Conservation (phyloP, 176 grass and related monocot genomes). For the Raddia guianensis region DNA sequence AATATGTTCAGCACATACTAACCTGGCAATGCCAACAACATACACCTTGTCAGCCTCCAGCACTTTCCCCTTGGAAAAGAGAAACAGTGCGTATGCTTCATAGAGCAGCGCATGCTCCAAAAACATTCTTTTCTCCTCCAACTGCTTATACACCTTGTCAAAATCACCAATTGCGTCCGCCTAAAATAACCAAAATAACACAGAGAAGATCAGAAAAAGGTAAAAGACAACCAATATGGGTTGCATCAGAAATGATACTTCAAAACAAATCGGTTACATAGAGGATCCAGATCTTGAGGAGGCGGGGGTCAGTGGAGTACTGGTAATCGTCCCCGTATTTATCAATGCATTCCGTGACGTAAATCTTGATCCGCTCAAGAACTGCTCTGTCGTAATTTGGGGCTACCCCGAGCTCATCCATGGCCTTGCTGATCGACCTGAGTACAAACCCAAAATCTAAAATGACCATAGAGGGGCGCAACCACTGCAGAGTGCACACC, state of each 20-base stretch:
- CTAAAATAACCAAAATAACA: slow-evolving; percentile 47
- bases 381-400: slow-evolving; percentile 16
- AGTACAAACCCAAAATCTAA: slow-evolving; percentile 31
- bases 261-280: slow-evolving; percentile 59
- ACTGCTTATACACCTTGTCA: slow-evolving; percentile 53
- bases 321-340: slow-evolving; percentile 63
- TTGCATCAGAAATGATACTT: slow-evolving; percentile 18
- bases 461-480: too few species aligned
- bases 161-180: slow-evolving; percentile 62
- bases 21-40: slow-evolving; percentile 71
- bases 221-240: not conserved
- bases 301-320: slow-evolving; percentile 67
- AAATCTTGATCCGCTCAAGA: slow-evolving; percentile 46
- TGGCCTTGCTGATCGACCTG: slow-evolving; percentile 66
- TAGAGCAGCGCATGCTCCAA: slow-evolving; percentile 77
- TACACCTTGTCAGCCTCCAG: slow-evolving; percentile 68
- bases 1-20: slow-evolving; percentile 15
- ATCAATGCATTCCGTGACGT: slow-evolving; percentile 62
- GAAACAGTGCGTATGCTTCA: slow-evolving; percentile 76
- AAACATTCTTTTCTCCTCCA: slow-evolving; percentile 72
- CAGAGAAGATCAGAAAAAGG: slow-evolving; percentile 8
- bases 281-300: slow-evolving; percentile 90
- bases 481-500: too few species aligned
- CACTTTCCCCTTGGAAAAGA: slow-evolving; percentile 48
- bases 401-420: slow-evolving; percentile 49